These are phyloP conservation scores for Tetracladium setigerum DNA, from an alignment of 495 filamentous ascomycete genomes.

Conservation along the genomic window DNA sequence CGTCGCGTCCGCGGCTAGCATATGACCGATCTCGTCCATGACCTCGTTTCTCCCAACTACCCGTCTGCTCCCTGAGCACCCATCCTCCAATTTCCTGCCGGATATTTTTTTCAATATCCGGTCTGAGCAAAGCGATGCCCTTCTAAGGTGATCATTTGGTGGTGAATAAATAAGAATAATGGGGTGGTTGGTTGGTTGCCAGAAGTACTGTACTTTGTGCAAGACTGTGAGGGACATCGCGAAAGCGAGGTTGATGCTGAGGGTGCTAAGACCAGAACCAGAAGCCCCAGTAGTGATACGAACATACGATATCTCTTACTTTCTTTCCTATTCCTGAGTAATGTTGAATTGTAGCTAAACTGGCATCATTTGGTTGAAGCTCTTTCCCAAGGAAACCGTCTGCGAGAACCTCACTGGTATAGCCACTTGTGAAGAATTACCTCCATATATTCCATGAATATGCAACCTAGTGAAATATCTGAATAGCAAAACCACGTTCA, in stretches of 20 bases:
- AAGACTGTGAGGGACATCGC: slow-evolving; percentile 10
- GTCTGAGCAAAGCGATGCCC: slow-evolving; percentile 12
- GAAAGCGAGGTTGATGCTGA: slow-evolving; percentile 10
- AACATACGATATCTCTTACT: too few species aligned
- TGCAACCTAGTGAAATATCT: too few species aligned
- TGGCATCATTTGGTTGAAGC: too few species aligned
- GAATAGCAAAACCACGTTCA: too few species aligned
- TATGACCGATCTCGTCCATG: slow-evolving; percentile 11
- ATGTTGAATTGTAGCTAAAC: too few species aligned
- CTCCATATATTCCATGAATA: too few species aligned
- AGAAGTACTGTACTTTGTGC: slow-evolving; percentile 9
- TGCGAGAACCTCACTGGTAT: too few species aligned
- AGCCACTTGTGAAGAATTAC: too few species aligned
- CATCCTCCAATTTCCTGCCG: slow-evolving; percentile 10
- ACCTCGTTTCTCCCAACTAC: slow-evolving; percentile 6
- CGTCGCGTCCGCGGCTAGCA: slow-evolving; percentile 7
- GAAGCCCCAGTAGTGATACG: slow-evolving; percentile 8
- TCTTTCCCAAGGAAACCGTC: too few species aligned
- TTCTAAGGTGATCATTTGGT: slow-evolving; percentile 7
- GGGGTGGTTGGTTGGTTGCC: slow-evolving; percentile 12
- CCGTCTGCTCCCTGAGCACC: slow-evolving; percentile 6
- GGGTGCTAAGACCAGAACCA: slow-evolving; percentile 14
- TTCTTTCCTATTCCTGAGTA: too few species aligned
- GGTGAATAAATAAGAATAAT: too few species aligned
- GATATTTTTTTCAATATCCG: too few species aligned